Base-by-base conservation (phyloP, 2,329 filamentous ascomycete genomes). In the Waltergamsia citrina region DNA sequence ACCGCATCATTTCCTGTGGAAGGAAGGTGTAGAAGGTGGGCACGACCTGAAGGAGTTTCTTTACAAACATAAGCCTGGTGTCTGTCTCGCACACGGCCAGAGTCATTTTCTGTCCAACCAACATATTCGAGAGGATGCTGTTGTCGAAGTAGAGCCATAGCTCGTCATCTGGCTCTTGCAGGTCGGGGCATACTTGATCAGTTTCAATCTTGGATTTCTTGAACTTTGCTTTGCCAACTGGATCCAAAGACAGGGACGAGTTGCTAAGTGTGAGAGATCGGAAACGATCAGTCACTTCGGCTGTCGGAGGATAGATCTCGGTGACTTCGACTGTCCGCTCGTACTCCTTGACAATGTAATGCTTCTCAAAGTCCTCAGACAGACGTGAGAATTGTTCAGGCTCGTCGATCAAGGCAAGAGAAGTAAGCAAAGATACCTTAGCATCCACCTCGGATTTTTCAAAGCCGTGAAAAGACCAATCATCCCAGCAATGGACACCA, bases 131-230 rank as follows among this genome's bases (percentile, higher is more conserved):
- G 7, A 71, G 48, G 9, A 65, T 42, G 12, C 67, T 53, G 18
- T 75, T 69, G 39, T 94, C 87, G 4, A 94, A 49, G 47, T 82
- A 74, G 42, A 93, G 79, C 10, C 54, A 55, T 25, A 53, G n/a
- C n/a, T n/a, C n/a, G n/a, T n/a, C n/a, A n/a, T n/a, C n/a, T n/a
- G 2, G 42, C 34, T n/a, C 3, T 28, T 17, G 10, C 12, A 15
- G 16, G 18, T 6, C 12, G 6, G 9, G 50, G 49, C 7, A 19
- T 8, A 19, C 4, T 59, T 57, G 34, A 65, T 65, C 54, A 28
- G 71, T 62, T 21, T 63, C 63, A 21, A 77, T 63, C 28, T 52
- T 41, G n/a, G 60, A 58, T 1, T 57, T 58, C 34, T 60, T 61
- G 31, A 70, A 56, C 2, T 51, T 49, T 2, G 71, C 46, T 15